Base-by-base conservation (phyloP, 108 stramenopile genomes). In the Aurantiochytrium sp. region DNA sequence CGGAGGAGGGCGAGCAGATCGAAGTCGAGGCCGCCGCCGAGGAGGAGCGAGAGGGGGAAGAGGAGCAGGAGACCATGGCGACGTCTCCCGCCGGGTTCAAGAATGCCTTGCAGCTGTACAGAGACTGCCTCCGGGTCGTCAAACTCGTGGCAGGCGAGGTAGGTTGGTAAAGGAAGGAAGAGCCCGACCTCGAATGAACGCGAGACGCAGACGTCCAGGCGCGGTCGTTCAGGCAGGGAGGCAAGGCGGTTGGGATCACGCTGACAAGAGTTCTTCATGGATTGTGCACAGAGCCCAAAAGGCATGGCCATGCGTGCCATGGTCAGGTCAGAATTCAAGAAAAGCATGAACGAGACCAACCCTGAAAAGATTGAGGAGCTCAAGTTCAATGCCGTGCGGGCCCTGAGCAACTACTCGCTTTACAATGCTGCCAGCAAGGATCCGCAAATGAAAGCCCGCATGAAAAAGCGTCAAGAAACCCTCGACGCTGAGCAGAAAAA, bases 331-430 rank as follows among this genome's bases (percentile, higher is more conserved):
- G 76, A 83, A 4, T 83, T 83, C 51, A 47, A 16, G 76, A 83
- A 83, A 45, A 83, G 23, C 76, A 12, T 6, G 49, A 28, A 83
- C 76, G 76, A 83, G 76, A 83, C 45, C 1, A 45, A 83, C 76
- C 49, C 45, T 14, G 76, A 83, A 19, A 83, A 83, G 23, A 53
- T 83, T 47, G 76, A 83, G 76, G 76, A 21, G 6, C 76, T 83
- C n/a, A 83, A 83, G 23, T 83, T 83, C 51, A 83, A 83, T 45
- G 76, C 76, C 45, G 76, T 83, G 76, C 76, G 76, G n/a, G 76
- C 76, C 18, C 76, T 83, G 43, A 83, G 76, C 76, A 83, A 83
- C 5, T 83, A 83, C 51, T 53, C 51, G 76, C 76, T 83, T 0
- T 83, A 53, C 51, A 53, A 83, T 2, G 76, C 76, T 8, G 45